Evolutionary conservation across 2,329 filamentous ascomycete species (phyloP), one percentile per base, ranked within the genome.

Genomic region (Ophiostoma perfectum): DNA sequence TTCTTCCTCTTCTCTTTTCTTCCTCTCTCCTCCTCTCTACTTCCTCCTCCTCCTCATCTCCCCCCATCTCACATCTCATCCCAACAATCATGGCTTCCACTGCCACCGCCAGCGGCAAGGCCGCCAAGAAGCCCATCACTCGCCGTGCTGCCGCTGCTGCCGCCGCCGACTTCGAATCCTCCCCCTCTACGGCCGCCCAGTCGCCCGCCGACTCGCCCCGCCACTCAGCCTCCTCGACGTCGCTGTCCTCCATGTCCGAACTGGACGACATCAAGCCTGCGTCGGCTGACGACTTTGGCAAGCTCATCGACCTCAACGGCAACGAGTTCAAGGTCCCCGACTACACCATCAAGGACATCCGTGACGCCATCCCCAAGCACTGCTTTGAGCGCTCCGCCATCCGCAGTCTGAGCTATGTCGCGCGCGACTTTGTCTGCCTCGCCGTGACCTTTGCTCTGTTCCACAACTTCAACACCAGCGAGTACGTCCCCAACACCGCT

Each of bases 321-420:
- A 97, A 98, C 80, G 86, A 93, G 76, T 99, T 99, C 83, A 84
- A 92, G 79, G 85, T 96, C 69, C 95, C 95, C 73, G 90, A 98
- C 81, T 99, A 90, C 83, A 96, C 93, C 77, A 96, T 99, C 85
- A 97, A 97, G 84, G 87, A 99, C 77, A 94, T 99, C 77, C 90
- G 92, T 76, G 91, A 97, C 81, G 95, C 95, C 78, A 99, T 99
- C 74, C 95, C 95, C 72, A 92, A 93, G 80, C 95, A 97, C 85
- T 99, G 95, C 86, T 98, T 90, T 80, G 85, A 97, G 83, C 90
- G 95, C 71, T 96, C 92, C 64, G 91, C 86, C 71, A 78, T 87
- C 72, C 87, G 82, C 73, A 90, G 93, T 73, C 83, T 97, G 77
- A 81, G 78, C 76, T 98, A 98, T 80, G 93, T 98, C 75, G 85